Percentiles rank a stretch among this genome's conserved stretches.
These are phyloP conservation scores for Nigrospora oryzae DNA, from an alignment of 2,329 filamentous ascomycete species.

Conservation along the genomic window DNA sequence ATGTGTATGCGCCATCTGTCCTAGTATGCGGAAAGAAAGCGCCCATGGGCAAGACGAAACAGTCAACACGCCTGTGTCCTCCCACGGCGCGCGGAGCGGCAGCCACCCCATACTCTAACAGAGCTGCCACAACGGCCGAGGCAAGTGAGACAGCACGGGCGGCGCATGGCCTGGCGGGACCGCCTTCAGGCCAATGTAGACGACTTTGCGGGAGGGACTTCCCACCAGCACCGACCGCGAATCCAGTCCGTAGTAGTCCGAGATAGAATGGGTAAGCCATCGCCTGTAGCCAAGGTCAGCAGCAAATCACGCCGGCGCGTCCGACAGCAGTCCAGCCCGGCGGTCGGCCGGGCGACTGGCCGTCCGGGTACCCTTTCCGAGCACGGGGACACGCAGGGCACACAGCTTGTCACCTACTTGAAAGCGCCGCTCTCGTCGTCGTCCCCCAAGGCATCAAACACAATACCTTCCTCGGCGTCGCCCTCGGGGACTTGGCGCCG, in stretches of 20 bases:
- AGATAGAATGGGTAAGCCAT: constrained; percentile 90
- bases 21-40: no score
- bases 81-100: no score
- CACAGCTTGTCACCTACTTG: constrained; percentile 48
- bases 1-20: no score
- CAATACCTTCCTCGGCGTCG: constrained; percentile 43
- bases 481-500: constrained; percentile 39
- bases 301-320: neutral
- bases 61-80: no score
- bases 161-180: constrained; percentile 17
- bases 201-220: constrained; percentile 64
- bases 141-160: constrained; percentile 31
- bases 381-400: neutral
- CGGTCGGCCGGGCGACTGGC: no score
- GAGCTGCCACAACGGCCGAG: constrained; percentile 56
- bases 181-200: constrained; percentile 70
- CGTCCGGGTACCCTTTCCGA: constrained; percentile 7
- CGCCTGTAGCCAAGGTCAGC: constrained; percentile 42
- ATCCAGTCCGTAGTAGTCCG: constrained; percentile 80
- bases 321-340: no score
- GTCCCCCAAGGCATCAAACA: constrained; percentile 72
- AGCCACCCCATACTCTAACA: constrained; percentile 25
- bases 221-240: constrained; percentile 73
- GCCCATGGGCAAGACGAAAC: no score
- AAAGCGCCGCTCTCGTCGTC: constrained; percentile 68